Percentiles rank a stretch among this genome's conserved stretches.
Evolutionary conservation across 179 eudicot species (phyloP).

Genomic region (Beta corolliflora): DNA sequence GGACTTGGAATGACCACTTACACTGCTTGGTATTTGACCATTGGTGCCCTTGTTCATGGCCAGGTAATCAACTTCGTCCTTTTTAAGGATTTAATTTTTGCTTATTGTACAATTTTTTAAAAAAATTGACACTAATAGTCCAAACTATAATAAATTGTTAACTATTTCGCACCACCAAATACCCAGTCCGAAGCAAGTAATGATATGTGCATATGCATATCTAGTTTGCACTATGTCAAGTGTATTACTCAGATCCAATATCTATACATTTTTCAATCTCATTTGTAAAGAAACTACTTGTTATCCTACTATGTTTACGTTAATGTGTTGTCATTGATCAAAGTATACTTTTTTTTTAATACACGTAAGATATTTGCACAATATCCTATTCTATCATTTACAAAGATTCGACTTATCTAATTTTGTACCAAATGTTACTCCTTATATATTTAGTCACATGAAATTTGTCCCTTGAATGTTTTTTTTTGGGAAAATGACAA

Average conservation of each 20-base stretch:
- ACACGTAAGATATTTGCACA: neutral
- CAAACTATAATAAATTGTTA: neutral
- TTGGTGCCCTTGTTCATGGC: conserved; percentile 77
- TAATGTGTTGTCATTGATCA: too few species aligned
- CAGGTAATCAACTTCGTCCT: conserved; percentile 47
- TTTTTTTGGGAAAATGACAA: neutral
- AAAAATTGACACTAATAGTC: neutral
- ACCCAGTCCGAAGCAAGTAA: too few species aligned
- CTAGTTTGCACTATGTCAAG: neutral
- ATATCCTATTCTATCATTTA: neutral
- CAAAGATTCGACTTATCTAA: neutral
- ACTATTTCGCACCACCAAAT: neutral
- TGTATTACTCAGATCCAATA: neutral
- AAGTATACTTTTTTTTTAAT: neutral
- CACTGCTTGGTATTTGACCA: conserved; percentile 91
- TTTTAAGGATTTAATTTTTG: neutral
- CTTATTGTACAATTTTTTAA: neutral
- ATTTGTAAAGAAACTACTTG: neutral
- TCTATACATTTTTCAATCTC: neutral
- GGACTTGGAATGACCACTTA: conserved; percentile 96
- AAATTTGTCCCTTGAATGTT: neutral
- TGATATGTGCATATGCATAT: neutral
- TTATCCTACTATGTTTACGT: too few species aligned
- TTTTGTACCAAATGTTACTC: neutral
- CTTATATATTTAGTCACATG: neutral